A percentile compares a stretch with the other conserved stretches of the same genome.
Evolutionary conservation across 495 filamentous ascomycete genomes (phyloP).

Genomic region (Xylaria venustula): DNA sequence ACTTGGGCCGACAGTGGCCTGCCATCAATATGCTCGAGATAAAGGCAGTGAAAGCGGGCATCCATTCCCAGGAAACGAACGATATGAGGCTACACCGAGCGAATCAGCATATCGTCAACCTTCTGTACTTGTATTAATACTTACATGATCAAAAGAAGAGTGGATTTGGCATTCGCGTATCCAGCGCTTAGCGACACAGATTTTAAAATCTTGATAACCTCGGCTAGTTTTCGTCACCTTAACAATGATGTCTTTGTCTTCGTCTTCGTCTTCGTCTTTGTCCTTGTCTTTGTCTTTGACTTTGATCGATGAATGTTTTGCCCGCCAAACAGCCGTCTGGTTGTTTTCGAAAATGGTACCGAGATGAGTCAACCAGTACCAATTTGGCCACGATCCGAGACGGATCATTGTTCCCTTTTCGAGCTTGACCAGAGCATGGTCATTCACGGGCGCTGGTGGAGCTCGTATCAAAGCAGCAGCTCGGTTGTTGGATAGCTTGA

Average conservation of each 20-base stretch:
- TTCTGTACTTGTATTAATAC: too few relatives aligned
- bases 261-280: too few relatives aligned
- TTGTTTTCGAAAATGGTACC: not conserved
- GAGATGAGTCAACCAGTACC: not conserved
- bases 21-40: not conserved
- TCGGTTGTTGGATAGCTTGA: not conserved
- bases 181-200: not conserved
- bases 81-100: not conserved
- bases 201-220: not conserved
- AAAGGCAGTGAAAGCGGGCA: conserved; percentile 5
- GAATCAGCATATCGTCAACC: not conserved
- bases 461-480: not conserved
- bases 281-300: too few relatives aligned
- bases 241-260: not conserved
- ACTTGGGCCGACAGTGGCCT: not conserved
- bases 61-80: not conserved
- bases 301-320: not conserved
- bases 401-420: not conserved
- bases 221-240: not conserved
- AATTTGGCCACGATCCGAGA: not conserved
- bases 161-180: not conserved
- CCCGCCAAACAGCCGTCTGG: not conserved
- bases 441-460: not conserved
- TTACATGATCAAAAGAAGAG: not conserved
- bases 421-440: not conserved